Evolutionary conservation across 768 basidiomycete genomes (phyloP).

Genomic region (Mycena amicta): DNA sequence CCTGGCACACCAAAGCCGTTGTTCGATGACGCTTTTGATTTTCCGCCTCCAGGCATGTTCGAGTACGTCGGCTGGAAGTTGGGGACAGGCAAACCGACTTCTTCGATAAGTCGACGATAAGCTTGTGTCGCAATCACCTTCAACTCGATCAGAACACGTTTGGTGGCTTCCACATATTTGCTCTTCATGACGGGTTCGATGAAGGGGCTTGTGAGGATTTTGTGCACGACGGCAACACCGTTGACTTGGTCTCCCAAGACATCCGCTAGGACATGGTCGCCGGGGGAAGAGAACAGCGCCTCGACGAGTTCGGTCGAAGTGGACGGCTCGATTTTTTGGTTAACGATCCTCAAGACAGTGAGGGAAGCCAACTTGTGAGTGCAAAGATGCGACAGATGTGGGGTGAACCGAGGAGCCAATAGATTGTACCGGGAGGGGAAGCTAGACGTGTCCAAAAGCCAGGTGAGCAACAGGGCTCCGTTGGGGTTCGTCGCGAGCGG

Average conservation of each 20-base stretch:
- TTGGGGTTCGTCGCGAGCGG: constrained; percentile 98
- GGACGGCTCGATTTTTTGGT: constrained; percentile 91
- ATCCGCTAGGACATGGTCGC: constrained; percentile 90
- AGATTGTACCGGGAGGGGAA: constrained; percentile 96
- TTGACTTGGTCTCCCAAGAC: constrained; percentile 96
- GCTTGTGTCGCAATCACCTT: constrained; percentile 95
- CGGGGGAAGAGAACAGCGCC: constrained; percentile 86
- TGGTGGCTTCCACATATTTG: constrained; percentile 81
- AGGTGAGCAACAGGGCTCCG: constrained; percentile 92
- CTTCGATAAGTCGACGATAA: constrained; percentile 90
- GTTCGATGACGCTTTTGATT: constrained; percentile 57
- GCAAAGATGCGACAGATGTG: constrained; percentile 94
- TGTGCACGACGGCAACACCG: constrained; percentile 90
- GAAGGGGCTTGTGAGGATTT: constrained; percentile 87
- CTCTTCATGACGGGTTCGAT: constrained; percentile 72
- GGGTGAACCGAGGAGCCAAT: constrained; percentile 93
- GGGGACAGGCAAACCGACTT: constrained; percentile 89
- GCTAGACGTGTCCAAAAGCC: constrained; percentile 93
- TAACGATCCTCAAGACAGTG: constrained; percentile 93
- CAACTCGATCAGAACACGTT: constrained; percentile 85
- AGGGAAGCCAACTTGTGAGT: constrained; percentile 97
- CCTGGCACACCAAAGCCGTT: constrained; percentile 70
- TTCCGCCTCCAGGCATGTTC: constrained; percentile 61
- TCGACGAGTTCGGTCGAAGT: constrained; percentile 87
- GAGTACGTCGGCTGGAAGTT: constrained; percentile 83